Evolutionary conservation across 1,284 basidiomycete genomes (phyloP), one percentile per base, ranked within the genome.

Genomic region (Hemileia vastatrix): DNA sequence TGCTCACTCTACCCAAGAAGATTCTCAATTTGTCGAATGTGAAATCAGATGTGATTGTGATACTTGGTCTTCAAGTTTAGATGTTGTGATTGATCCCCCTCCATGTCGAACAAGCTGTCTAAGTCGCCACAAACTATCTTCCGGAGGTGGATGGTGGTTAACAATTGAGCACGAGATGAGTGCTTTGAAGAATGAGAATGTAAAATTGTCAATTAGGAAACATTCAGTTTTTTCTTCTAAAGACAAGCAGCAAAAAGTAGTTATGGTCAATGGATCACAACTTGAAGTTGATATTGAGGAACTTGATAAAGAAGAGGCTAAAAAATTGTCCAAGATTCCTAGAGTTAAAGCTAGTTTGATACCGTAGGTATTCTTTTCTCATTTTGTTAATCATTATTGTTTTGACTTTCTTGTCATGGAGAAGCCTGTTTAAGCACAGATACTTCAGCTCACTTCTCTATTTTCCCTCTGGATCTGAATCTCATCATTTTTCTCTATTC

Each of bases 81-180:
- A 95, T 69, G 84, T 98, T 51, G 86, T 95, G 15, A 84, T 97
- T 53, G 92, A 97, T 75, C 95, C 95, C 0, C 92, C 94, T 2
- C 94, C 93, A 18, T 85, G 86, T 67, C 81, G 83, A 3, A 85
- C 94, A 43, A 84, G 86, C 1, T 91, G 88, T 64, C 81, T 98
- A 18, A 83, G 87, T 8, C 82, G 95, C 33, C 94, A 98, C 76
- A 83, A 86, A 18, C 80, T 98, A 8, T 91, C 90, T 8, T 86
- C 86, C 45, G 94, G 93, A 2, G 93, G 95, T 6, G 94, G 94
- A 0, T 78, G 96, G n/a, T 99, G 95, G 95, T 78, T 98, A 21
- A 94, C 90, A 0, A 81, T 98, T 68, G 88, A 86, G 24, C 94
- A 98, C 70, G 88, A 92, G 65, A 83, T 85, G 2, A 79, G 85